phyloP scores from a whole-genome alignment of 1,284 basidiomycete species.

The Tylopilus sp. region DNA sequence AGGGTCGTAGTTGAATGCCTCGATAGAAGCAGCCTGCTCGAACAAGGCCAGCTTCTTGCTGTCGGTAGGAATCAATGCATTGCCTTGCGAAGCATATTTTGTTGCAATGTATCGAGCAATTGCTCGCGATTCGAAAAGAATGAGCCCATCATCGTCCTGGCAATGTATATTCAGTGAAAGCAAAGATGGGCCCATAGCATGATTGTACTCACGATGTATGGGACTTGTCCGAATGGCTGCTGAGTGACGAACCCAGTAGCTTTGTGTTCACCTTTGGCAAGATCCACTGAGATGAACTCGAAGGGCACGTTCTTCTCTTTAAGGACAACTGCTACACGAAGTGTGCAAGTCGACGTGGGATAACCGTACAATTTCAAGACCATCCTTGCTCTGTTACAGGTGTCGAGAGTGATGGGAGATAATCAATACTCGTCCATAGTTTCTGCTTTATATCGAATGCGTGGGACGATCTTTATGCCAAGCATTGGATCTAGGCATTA shows the following conservation, averaged over 20 bases:
- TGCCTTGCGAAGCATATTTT: constrained; percentile 46
- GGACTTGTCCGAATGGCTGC: constrained; percentile 75
- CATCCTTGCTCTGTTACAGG: constrained; percentile 45
- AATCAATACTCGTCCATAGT: not conserved
- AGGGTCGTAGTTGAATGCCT: too few relatives aligned
- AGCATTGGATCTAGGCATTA: not conserved
- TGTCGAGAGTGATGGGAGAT: not conserved
- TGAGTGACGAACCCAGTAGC: constrained; percentile 52
- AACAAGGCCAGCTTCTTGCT: constrained; percentile 46
- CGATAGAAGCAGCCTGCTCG: too few relatives aligned
- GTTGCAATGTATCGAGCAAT: constrained; percentile 53
- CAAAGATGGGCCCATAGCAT: not conserved
- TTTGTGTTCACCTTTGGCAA: constrained; percentile 59
- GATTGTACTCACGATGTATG: constrained; percentile 53
- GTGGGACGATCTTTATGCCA: constrained; percentile 7
- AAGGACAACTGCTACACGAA: constrained; percentile 55
- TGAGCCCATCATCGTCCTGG: constrained; percentile 48
- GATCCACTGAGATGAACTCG: constrained; percentile 56
- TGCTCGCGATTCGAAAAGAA: constrained; percentile 54
- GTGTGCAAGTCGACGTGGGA: constrained; percentile 54
- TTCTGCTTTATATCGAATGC: constrained; percentile 20
- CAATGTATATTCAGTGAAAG: not conserved
- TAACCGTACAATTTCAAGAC: constrained; percentile 61
- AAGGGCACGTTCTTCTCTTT: constrained; percentile 64
- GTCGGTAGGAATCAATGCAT: constrained; percentile 45